A percentile compares a stretch with the other conserved stretches of the same genome.
phyloP scores from a whole-genome alignment of 139 green algal genomes.

The Closterium sp. region DNA sequence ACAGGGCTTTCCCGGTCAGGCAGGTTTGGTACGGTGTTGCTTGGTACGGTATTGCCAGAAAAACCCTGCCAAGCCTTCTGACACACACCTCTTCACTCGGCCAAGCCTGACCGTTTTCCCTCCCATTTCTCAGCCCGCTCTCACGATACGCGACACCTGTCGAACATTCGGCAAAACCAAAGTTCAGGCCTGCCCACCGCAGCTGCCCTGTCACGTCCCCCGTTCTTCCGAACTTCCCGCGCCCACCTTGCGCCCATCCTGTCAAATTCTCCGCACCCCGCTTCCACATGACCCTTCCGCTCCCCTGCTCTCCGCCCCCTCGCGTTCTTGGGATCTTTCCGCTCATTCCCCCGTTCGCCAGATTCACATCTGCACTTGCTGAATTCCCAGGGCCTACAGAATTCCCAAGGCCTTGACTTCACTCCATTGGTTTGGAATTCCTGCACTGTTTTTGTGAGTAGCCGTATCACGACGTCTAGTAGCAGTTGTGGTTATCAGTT shows the following conservation, averaged over 20 bases:
- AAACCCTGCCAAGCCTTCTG: not conserved
- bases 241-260: too few species aligned
- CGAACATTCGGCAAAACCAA: too few species aligned
- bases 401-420: too few species aligned
- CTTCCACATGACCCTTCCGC: not conserved
- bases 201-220: not conserved
- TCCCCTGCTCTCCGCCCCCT: too few species aligned
- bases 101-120: not conserved
- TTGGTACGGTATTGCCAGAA: too few species aligned
- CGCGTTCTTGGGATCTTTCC: too few species aligned
- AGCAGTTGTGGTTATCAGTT: not conserved
- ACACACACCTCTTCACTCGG: not conserved
- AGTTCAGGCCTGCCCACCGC: too few species aligned
- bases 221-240: conserved; percentile 2
- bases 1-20: not conserved
- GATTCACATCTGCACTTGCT: not conserved
- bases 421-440: not conserved
- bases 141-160: too few species aligned
- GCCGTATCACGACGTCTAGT: not conserved
- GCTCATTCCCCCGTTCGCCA: not conserved
- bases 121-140: not conserved
- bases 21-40: not conserved
- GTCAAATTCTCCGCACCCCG: not conserved
- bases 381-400: not conserved
- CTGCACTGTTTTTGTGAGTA: not conserved